Percentiles rank a stretch among this genome's conserved stretches.
These are phyloP conservation scores for Termitomyces eurrhizus DNA, from an alignment of 768 basidiomycete species.

Conservation along the genomic window DNA sequence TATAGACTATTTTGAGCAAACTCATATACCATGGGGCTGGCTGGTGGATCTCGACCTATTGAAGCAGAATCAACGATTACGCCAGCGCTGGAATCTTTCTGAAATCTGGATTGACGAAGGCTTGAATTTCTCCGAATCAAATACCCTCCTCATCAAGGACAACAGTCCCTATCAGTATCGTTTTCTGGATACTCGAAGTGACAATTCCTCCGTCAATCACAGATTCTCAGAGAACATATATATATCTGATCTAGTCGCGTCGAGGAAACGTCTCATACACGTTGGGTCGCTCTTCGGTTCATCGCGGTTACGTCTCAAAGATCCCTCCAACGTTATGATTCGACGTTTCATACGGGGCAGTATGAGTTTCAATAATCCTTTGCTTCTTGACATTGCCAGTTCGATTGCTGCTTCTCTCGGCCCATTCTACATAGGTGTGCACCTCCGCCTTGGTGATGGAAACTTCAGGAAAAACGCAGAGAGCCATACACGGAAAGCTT, in stretches of 20 bases:
- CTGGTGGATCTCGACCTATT: constrained; percentile 52
- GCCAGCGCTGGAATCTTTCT: constrained; percentile 48
- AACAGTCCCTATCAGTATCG: constrained; percentile 57
- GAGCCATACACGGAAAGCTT: constrained; percentile 43
- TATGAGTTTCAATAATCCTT: constrained; percentile 56
- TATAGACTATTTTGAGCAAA: constrained; percentile 53
- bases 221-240: constrained; percentile 43
- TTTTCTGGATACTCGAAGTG: constrained; percentile 44
- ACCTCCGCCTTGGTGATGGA: constrained; percentile 70
- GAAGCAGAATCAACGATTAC: constrained; percentile 33
- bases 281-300: constrained; percentile 78
- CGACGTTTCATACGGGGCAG: constrained; percentile 44
- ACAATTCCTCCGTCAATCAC: constrained; percentile 21
- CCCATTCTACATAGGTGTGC: constrained; percentile 53
- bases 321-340: constrained; percentile 33
- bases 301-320: constrained; percentile 54
- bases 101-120: constrained; percentile 40
- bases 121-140: constrained; percentile 33
- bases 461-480: constrained; percentile 42
- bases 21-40: constrained; percentile 67
- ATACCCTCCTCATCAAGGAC: constrained; percentile 51
- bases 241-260: constrained; percentile 36
- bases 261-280: constrained; percentile 52
- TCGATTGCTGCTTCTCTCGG: constrained; percentile 41
- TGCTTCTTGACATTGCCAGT: constrained; percentile 39